A percentile compares a stretch with the other conserved stretches of the same genome.
phyloP scores from a whole-genome alignment of 1,139 yeast genomes.

The Kurtzmaniella natalensis region DNA sequence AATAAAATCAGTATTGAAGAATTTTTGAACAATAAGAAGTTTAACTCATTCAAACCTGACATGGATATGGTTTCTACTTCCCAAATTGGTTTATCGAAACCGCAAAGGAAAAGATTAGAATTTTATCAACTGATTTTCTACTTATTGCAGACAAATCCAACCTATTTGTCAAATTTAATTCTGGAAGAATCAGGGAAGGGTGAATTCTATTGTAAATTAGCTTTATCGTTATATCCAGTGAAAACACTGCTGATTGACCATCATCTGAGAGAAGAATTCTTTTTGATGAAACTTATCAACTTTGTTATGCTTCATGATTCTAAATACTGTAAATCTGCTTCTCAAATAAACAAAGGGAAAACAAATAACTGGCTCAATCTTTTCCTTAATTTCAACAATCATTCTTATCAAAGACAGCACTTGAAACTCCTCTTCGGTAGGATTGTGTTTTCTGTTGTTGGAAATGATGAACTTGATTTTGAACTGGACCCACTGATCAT shows the following conservation, averaged over 20 bases:
- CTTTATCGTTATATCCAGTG: conserved; percentile 48
- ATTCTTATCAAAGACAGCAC: conserved; percentile 55
- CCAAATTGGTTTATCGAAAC: conserved; percentile 23
- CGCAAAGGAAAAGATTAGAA: conserved; percentile 45
- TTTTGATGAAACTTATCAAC: conserved; percentile 58
- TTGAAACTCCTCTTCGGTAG: conserved; percentile 53
- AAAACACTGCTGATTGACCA: conserved; percentile 24
- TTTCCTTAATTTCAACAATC: conserved; percentile 52
- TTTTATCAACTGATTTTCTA: conserved; percentile 76
- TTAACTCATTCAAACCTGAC: conserved; percentile 19
- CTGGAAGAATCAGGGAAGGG: conserved; percentile 19
- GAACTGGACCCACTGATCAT: conserved; percentile 81
- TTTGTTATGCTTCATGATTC: conserved; percentile 48
- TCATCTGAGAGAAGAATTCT: conserved; percentile 69
- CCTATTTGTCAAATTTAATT: conserved; percentile 61
- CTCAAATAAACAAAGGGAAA: conserved; percentile 34
- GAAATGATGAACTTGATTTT: conserved; percentile 56
- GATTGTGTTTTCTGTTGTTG: conserved; percentile 43
- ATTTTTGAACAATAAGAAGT: conserved; percentile 50
- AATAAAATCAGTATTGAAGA: conserved; percentile 80
- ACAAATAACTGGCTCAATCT: conserved; percentile 46
- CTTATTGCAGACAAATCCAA: conserved; percentile 79
- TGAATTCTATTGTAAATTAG: conserved; percentile 19
- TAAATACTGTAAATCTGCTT: conserved; percentile 20
- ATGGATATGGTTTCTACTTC: conserved; percentile 5